Percentiles rank a stretch among this genome's conserved stretches.
Conservation (phyloP, 495 filamentous ascomycete genomes). For the Aspergillus baeticus region DNA sequence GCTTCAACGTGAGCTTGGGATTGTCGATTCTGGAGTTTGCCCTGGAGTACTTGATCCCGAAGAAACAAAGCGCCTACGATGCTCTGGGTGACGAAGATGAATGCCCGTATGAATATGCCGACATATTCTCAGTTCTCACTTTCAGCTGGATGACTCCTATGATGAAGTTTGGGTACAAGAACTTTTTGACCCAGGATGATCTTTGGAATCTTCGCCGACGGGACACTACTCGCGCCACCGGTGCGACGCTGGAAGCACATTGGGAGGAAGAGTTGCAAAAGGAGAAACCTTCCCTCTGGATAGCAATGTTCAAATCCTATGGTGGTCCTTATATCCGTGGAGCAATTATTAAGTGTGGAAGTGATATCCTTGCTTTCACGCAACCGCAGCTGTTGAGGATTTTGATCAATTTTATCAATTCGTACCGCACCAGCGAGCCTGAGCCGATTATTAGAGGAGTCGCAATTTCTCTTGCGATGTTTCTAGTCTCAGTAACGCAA, state of each 20-base stretch:
- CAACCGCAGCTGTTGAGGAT: slow-evolving; percentile 89
- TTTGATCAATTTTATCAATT: slow-evolving; percentile 83
- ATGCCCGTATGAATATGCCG: slow-evolving; percentile 92
- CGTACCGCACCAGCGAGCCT: slow-evolving; percentile 63
- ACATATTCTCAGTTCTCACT: slow-evolving; percentile 88
- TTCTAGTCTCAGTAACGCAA: slow-evolving; percentile 79
- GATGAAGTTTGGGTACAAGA: slow-evolving; percentile 93
- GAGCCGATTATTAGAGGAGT: slow-evolving; percentile 81
- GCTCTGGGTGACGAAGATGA: slow-evolving; percentile 84
- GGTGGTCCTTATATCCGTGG: slow-evolving; percentile 79
- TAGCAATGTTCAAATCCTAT: slow-evolving; percentile 83
- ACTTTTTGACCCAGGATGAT: slow-evolving; percentile 93
- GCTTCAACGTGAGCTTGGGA: slow-evolving; percentile 71
- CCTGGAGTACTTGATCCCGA: slow-evolving; percentile 90
- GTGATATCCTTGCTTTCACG: slow-evolving; percentile 79
- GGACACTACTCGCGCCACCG: slow-evolving; percentile 74
- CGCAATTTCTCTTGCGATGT: slow-evolving; percentile 91
- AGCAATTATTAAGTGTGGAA: slow-evolving; percentile 77
- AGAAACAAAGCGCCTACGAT: slow-evolving; percentile 80
- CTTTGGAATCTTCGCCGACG: slow-evolving; percentile 85
- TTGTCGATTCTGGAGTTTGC: slow-evolving; percentile 72
- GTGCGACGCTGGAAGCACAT: slow-evolving; percentile 61
- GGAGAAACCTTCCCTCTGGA: slow-evolving; percentile 82
- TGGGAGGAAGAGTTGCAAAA: slow-evolving; percentile 78
- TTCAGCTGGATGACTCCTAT: slow-evolving; percentile 99